Conservation (phyloP, 2,329 filamentous ascomycete species). For the Huntiella moniliformis region DNA sequence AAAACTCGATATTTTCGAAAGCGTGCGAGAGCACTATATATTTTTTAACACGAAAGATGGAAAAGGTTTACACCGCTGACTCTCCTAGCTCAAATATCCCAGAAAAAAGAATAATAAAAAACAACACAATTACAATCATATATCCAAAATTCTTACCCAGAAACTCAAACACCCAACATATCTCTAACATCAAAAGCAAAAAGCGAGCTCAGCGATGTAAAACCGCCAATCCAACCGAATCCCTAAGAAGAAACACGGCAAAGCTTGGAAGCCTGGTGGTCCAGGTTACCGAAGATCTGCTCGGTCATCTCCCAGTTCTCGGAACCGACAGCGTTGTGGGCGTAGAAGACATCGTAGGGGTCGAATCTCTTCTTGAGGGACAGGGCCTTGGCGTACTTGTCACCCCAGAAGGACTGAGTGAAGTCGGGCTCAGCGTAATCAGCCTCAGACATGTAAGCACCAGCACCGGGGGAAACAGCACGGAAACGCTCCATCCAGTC, state of each 20-base stretch:
- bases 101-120: too few species aligned
- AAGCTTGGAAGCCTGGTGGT: conserved; percentile 21
- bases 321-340: conserved; percentile 30
- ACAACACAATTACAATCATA: too few species aligned
- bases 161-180: too few species aligned
- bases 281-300: conserved; percentile 15
- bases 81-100: too few species aligned
- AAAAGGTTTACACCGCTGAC: too few species aligned
- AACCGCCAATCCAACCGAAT: too few species aligned
- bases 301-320: conserved; percentile 26
- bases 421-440: conserved; percentile 29
- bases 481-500: conserved; percentile 16
- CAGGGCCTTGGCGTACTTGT: conserved; percentile 24
- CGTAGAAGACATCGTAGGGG: conserved; percentile 27
- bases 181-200: too few species aligned
- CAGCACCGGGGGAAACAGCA: conserved; percentile 21
- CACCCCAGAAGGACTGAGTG: conserved; percentile 28
- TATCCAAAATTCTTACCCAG: too few species aligned
- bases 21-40: too few species aligned
- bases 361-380: conserved; percentile 31
- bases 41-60: too few species aligned
- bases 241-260: conserved; percentile 14
- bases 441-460: conserved; percentile 33
- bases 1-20: too few species aligned
- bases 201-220: too few species aligned